Evolutionary conservation across 805 yeast genomes (phyloP), one percentile per base, ranked within the genome.

Genomic region (Hagleromyces aurorensis): DNA sequence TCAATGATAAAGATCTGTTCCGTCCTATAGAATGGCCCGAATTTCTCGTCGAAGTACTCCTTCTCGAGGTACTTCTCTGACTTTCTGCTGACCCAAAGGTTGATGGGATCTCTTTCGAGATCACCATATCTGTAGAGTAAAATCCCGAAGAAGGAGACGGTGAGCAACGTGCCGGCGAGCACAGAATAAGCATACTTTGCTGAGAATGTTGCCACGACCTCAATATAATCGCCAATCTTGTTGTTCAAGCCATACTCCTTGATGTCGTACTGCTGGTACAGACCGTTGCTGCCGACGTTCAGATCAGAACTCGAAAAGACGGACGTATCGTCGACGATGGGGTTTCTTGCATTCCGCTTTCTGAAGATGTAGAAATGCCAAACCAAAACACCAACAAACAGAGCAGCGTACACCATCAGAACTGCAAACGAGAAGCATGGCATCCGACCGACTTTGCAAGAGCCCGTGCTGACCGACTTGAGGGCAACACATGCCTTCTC

Each of bases 1-100:
- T 78, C 78, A 3, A 77, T 72, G 5, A 89, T 62, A 40, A 83
- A 82, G 0, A 84, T 59, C 56, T 89, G 97, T 46, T 85, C 89
- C 4, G 84, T 73, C 44, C 96, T 67, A 59, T 80, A 91, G 62
- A 91, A 89, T 21, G 93, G 94, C 1, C 96, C 96, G 56, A 89
- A 89, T 37, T 75, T 72, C 13, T 69, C 67, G 51, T 91, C 96
- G 50, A 75, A 89, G 43, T 64, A 75, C 32, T 65, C 60, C 45
- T 78, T 76, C 45, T 89, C 78, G 23, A 69, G 59, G 31, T 66
- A 77, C 8, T 86, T 85, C 3, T 71, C 74, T 7, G 91, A 80
- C 13, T 61, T 48, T 3, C 87, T 76, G 41, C 91, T 78, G 0
- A 91, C 97, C 98, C 98, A 89, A 17, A 89, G 61, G 38, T 78